Conservation (phyloP, 2,329 filamentous ascomycete species). For the Westerdykella ornata region DNA sequence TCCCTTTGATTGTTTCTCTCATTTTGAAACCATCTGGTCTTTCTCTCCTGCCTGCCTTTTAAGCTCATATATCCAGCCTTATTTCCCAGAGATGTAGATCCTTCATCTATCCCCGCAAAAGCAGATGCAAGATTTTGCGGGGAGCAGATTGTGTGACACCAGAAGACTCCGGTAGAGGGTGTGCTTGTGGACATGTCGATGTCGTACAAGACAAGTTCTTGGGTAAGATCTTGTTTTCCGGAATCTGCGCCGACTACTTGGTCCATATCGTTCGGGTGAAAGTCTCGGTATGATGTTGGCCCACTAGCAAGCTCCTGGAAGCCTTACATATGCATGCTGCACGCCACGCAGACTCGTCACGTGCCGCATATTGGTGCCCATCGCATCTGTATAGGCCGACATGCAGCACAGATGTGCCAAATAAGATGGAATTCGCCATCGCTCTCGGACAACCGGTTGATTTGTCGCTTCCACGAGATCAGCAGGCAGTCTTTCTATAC, state of each 20-base stretch:
- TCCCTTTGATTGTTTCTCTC: background rate
- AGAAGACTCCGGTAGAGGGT: slow-evolving; percentile 10
- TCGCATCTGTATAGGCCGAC: slow-evolving; percentile 4
- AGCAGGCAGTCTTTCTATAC: background rate
- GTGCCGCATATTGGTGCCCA: slow-evolving; percentile 4
- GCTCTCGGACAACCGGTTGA: background rate
- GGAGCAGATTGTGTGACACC: slow-evolving; percentile 12
- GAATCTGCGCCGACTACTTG: slow-evolving; percentile 4
- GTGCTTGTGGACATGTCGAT: background rate
- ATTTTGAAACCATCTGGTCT: slow-evolving; percentile 2
- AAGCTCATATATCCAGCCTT: slow-evolving; percentile 1
- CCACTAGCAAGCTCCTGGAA: background rate
- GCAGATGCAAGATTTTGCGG: slow-evolving; percentile 16
- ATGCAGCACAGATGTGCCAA: slow-evolving; percentile 1
- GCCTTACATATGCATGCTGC: background rate
- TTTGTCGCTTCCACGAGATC: background rate
- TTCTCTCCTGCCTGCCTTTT: background rate
- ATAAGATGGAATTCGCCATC: background rate
- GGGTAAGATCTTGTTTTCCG: slow-evolving; percentile 3
- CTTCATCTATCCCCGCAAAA: slow-evolving; percentile 5
- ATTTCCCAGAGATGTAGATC: slow-evolving; percentile 2
- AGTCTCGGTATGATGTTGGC: background rate
- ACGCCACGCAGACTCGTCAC: background rate
- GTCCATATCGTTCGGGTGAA: slow-evolving; percentile 1
- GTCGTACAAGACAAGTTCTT: slow-evolving; percentile 5